Percentiles rank a stretch among this genome's conserved stretches.
phyloP scores from a whole-genome alignment of 805 yeast species.

The Torulaspora microellipsoides region DNA sequence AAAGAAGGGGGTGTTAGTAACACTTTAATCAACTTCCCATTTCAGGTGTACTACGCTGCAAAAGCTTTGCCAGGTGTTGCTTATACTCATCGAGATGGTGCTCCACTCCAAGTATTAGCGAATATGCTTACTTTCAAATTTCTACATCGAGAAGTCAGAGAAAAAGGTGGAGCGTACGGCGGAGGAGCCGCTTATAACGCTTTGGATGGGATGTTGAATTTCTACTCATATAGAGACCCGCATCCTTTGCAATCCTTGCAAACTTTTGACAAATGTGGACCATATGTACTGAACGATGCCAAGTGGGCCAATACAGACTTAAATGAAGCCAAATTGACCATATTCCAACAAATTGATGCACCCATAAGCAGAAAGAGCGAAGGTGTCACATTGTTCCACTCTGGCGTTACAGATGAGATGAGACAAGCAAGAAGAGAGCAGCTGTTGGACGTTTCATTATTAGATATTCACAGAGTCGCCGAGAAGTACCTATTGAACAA shows the following conservation, averaged over 20 bases:
- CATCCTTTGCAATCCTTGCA: conserved; percentile 65
- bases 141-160: conserved; percentile 85
- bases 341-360: conserved; percentile 89
- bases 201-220: conserved; percentile 71
- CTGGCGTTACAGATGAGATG: conserved; percentile 72
- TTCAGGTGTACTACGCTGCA: conserved; percentile 83
- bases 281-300: conserved; percentile 41
- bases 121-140: conserved; percentile 77
- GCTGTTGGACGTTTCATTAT: conserved; percentile 58
- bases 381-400: conserved; percentile 61
- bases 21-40: conserved; percentile 66
- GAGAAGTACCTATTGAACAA: conserved; percentile 45
- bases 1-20: conserved; percentile 18
- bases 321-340: conserved; percentile 83
- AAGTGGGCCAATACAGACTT: conserved; percentile 61
- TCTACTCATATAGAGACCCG: conserved; percentile 93
- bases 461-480: conserved; percentile 62
- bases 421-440: conserved; percentile 74
- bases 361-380: conserved; percentile 79
- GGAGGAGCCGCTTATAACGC: conserved; percentile 88
- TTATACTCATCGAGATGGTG: conserved; percentile 70
- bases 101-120: conserved; percentile 76
- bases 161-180: conserved; percentile 97
- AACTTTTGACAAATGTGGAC: conserved; percentile 51
- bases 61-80: conserved; percentile 60